phyloP scores from a whole-genome alignment of 1,284 basidiomycete species.

The Boletus semigastroideus region DNA sequence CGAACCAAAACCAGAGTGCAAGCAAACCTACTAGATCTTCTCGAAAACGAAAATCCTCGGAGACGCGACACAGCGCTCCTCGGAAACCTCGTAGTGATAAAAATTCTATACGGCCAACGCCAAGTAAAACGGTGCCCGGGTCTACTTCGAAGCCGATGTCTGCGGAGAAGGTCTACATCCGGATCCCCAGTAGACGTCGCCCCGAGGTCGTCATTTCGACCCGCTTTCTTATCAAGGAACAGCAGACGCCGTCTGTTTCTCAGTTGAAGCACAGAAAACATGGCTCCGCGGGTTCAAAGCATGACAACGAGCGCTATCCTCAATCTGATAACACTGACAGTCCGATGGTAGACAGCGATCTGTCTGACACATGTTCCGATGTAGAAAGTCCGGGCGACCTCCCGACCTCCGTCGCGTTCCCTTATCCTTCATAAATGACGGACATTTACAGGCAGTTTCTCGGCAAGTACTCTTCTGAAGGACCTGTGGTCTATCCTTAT shows the following conservation, averaged over 20 bases:
- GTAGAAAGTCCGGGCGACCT: constrained; percentile 27
- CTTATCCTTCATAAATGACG: constrained; percentile 19
- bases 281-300: constrained; percentile 16
- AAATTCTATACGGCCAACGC: constrained; percentile 13
- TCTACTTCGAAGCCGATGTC: constrained; percentile 23
- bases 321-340: constrained; percentile 26
- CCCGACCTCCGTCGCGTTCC: constrained; percentile 14
- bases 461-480: background rate
- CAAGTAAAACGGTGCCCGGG: constrained; percentile 15
- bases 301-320: constrained; percentile 21
- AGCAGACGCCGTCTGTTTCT: constrained; percentile 24
- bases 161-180: constrained; percentile 29
- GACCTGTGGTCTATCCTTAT: constrained; percentile 31
- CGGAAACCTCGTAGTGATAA: constrained; percentile 32
- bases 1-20: constrained; percentile 9
- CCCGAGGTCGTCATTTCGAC: constrained; percentile 26
- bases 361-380: constrained; percentile 26
- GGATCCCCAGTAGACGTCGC: constrained; percentile 17
- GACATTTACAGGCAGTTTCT: background rate
- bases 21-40: constrained; percentile 20
- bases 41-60: constrained; percentile 29
- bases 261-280: constrained; percentile 23
- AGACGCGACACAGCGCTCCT: constrained; percentile 20
- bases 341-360: constrained; percentile 21
- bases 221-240: constrained; percentile 13